Percentiles rank a stretch among this genome's conserved stretches.
phyloP scores from a whole-genome alignment of 257 asterid genomes.

The Coffea canephora region DNA sequence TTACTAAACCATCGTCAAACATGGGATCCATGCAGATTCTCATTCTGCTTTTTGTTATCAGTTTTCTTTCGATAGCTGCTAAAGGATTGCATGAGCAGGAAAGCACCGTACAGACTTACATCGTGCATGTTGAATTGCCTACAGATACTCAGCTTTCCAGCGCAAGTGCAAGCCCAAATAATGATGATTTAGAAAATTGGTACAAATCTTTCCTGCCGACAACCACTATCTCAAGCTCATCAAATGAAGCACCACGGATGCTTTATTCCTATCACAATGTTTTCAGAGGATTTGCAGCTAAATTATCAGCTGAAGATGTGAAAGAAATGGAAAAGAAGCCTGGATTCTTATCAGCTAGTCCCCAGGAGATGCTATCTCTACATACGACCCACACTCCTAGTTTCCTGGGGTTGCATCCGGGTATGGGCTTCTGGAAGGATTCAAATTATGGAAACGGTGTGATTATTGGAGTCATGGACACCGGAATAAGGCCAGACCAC shows the following conservation, averaged over 20 bases:
- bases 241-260: background rate
- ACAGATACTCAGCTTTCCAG: background rate
- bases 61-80: background rate
- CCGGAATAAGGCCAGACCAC: slow-evolving; percentile 3
- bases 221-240: background rate
- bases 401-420: slow-evolving; percentile 4
- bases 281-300: slow-evolving; percentile 14
- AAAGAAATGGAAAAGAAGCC: slow-evolving; percentile 9
- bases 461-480: slow-evolving; percentile 8
- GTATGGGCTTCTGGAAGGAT: background rate
- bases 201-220: slow-evolving; percentile 11
- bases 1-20: background rate
- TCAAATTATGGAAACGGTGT: background rate
- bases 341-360: slow-evolving; percentile 4
- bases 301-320: slow-evolving; percentile 3
- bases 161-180: background rate
- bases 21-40: background rate
- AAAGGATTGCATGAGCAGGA: background rate
- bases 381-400: slow-evolving; percentile 7
- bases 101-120: background rate
- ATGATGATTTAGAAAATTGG: slow-evolving; percentile 4
- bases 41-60: background rate
- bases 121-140: background rate
- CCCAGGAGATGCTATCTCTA: background rate
- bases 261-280: slow-evolving; percentile 3